Evolutionary conservation across 306 rosid genomes (phyloP), one percentile per base, ranked within the genome.

Genomic region (Fragaria iinumae): DNA sequence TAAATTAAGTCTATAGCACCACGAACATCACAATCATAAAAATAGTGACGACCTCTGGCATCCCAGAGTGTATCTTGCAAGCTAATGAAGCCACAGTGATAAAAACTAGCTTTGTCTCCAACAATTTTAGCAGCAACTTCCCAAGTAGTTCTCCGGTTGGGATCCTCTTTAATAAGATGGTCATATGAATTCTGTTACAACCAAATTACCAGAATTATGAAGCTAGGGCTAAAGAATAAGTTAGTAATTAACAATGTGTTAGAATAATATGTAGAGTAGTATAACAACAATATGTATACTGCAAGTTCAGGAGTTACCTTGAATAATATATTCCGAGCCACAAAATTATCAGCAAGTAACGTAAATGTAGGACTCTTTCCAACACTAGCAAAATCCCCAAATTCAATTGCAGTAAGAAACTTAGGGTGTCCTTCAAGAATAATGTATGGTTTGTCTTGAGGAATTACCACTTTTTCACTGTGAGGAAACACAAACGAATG

Each of bases 401-500:
- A 79, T 25, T 62, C 11, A 3, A 72, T 50, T 0, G n/a, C 0
- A 6, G 77, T 64, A 11, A 4, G 56, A 10, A 0, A 21, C 8
- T 20, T 38, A 16, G 79, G 76, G 41, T 53, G 38, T 2, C 87
- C 91, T 83, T 85, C 76, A 16, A 85, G 52, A 56, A 70, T 1
- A 25, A 85, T 76, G 69, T 86, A 83, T 8, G 76, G 83, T 59
- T 79, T 88, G 0, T 76, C 60, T 55, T n/a, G 60, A 55, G 60
- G 80, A 39, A 87, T 76, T 3, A 10, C 4, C 1, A 87, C 81
- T 44, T 80, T 69, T 71, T 87, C 91, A 9, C 89, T 87, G 29
- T 11, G 2, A 17, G 13, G 25, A 49, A 5, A 27, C 10, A 41
- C 44, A 27, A 1, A 43, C 11, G 27, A 43, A 69, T 38, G 25